Percentiles rank a stretch among this genome's conserved stretches.
Conservation (phyloP, 2,329 filamentous ascomycete genomes). For the Pseudophaeomoniella oleicola region DNA sequence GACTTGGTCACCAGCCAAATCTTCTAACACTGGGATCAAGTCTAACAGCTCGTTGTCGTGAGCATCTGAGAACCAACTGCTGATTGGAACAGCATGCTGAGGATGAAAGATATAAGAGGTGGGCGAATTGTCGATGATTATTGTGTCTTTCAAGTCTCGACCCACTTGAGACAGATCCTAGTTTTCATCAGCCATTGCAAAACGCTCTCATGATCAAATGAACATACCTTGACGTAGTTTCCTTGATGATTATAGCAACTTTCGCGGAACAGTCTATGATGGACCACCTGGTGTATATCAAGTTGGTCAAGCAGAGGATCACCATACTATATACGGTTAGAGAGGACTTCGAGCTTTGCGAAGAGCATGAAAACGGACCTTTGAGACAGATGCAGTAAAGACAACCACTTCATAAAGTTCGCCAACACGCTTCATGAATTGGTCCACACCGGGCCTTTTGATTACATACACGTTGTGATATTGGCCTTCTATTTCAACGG, state of each 20-base stretch:
- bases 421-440: slow-evolving; percentile 97
- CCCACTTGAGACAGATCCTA: slow-evolving; percentile 90
- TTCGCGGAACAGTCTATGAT: slow-evolving; percentile 91
- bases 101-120: slow-evolving; percentile 99
- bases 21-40: slow-evolving; percentile 93
- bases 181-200: slow-evolving; percentile 4
- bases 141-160: slow-evolving; percentile 88
- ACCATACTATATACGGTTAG: slow-evolving; percentile 52
- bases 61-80: slow-evolving; percentile 99
- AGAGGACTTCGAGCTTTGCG: neutral
- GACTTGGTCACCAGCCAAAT: slow-evolving; percentile 76
- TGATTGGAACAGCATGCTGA: slow-evolving; percentile 96
- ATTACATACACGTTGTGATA: slow-evolving; percentile 99
- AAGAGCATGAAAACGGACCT: slow-evolving; percentile 41
- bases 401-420: slow-evolving; percentile 98
- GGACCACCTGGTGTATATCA: slow-evolving; percentile 92
- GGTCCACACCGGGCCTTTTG: slow-evolving; percentile 94
- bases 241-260: slow-evolving; percentile 99
- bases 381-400: slow-evolving; percentile 95
- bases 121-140: slow-evolving; percentile 98
- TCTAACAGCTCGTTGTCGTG: slow-evolving; percentile 98
- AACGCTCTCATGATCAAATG: neutral
- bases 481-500: slow-evolving; percentile 95
- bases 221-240: slow-evolving; percentile 76
- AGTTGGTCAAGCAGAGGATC: slow-evolving; percentile 92